phyloP scores from a whole-genome alignment of 2,329 filamentous ascomycete genomes.

The Colletotrichum paranaense region DNA sequence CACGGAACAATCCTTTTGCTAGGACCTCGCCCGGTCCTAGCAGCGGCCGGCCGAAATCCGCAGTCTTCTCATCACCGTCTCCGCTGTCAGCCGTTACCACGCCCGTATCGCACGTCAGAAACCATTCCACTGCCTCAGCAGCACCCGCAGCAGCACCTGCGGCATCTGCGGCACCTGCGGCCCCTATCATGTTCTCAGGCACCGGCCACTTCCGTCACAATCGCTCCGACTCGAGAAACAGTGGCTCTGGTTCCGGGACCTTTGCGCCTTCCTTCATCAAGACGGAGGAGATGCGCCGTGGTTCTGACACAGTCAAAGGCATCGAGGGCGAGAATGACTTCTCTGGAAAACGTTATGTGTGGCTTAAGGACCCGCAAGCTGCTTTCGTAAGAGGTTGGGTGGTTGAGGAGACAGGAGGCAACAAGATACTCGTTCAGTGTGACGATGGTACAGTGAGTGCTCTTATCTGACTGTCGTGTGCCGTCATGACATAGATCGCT shows the following conservation, averaged over 20 bases:
- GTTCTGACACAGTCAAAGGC: slow-evolving; percentile 69
- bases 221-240: slow-evolving; percentile 72
- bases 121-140: slow-evolving; percentile 73
- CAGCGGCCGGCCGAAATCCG: slow-evolving; percentile 77
- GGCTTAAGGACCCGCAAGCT: slow-evolving; percentile 87
- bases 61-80: slow-evolving; percentile 74
- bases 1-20: slow-evolving; percentile 84
- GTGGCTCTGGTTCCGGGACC: slow-evolving; percentile 78
- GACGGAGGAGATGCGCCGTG: slow-evolving; percentile 77
- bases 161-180: slow-evolving; percentile 50
- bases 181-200: slow-evolving; percentile 51
- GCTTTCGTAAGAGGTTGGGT: slow-evolving; percentile 96
- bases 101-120: slow-evolving; percentile 70
- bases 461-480: background rate
- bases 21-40: slow-evolving; percentile 74
- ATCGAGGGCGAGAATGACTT: slow-evolving; percentile 99
- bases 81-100: slow-evolving; percentile 51
- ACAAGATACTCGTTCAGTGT: slow-evolving; percentile 85
- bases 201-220: slow-evolving; percentile 51
- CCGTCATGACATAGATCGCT: slow-evolving; percentile 17
- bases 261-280: slow-evolving; percentile 98
- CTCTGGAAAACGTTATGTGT: slow-evolving; percentile 97
- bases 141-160: slow-evolving; percentile 54
- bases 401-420: slow-evolving; percentile 79
- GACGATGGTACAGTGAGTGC: slow-evolving; percentile 86